Base-by-base conservation (phyloP, 371 early-diverging fungal genomes). In the Lichtheimia corymbifera region DNA sequence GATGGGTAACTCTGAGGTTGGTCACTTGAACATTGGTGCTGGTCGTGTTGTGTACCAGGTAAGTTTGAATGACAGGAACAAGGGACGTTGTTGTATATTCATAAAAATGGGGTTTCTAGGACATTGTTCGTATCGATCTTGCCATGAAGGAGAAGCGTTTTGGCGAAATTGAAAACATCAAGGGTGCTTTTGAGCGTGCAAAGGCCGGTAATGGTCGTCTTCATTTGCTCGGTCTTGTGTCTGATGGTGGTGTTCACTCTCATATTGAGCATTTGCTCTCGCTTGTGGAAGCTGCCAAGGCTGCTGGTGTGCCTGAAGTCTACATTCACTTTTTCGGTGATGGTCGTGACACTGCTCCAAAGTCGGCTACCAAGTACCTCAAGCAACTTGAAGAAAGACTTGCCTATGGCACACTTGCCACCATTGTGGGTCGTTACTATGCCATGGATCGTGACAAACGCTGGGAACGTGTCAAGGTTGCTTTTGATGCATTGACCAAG, bases 361-460 rank as follows among this genome's bases (percentile, higher is more conserved):
- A 88, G 57, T 95, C 94, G 30, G 82, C 95, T 41, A 67, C 79
- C 58, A 82, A 78, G 59, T 95, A 95, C 71, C 68, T 93, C 68
- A 71, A 80, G 67, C 80, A 90, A 66, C 84, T 97, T 65, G 73
- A 83, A 53, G 88, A 89, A 52, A 69, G 79, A 53, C 58, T 91
- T 55, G 55, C 77, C 5, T 97, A 94, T 74, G 98, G 97, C 63
- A 86, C 83, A 67, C 61, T 99, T 20, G 98, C 96, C 40, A 95
- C 97, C 42, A 86, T 99, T 44, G 84, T 88, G 20, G 99, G 99
- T 30, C 88, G 99, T 58, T 99, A 98, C 88, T 99, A 98, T 76
- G 97, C 99, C 61, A 99, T 99, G 99, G 99, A 99, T 78, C 92
- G 99, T 76, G 99, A 99, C 84, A 97, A 97, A 88, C 93, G 99